These are phyloP conservation scores for Cucurbita pepo DNA, from an alignment of 306 rosid species.

Conservation along the genomic window DNA sequence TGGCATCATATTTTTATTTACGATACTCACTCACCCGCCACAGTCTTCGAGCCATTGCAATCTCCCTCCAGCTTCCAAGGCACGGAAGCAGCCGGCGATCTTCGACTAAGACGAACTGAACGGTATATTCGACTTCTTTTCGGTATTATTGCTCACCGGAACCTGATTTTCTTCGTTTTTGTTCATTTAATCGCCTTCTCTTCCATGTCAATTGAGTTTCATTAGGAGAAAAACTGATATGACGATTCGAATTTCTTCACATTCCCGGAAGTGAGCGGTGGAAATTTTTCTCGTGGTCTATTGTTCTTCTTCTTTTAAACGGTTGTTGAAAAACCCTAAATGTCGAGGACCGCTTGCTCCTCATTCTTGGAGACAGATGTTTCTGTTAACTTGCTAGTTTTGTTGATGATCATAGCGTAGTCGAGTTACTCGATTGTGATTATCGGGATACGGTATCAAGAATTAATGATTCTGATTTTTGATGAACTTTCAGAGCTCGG, in stretches of 20 bases:
- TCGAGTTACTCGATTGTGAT: neutral
- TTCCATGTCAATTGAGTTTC: neutral
- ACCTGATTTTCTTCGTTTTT: neutral
- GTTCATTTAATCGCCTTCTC: neutral
- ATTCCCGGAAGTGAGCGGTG: neutral
- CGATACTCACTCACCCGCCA: neutral
- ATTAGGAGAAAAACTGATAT: neutral
- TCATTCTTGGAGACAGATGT: neutral
- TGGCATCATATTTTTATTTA: neutral
- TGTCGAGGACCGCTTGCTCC: neutral
- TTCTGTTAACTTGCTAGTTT: neutral
- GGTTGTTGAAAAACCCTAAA: neutral
- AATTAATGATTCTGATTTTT: neutral
- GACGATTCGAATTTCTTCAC: neutral
- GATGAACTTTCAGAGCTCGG: neutral
- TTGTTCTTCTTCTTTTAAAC: neutral
- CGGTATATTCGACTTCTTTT: neutral
- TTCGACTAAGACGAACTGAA: neutral
- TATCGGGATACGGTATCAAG: neutral
- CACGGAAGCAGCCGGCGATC: constrained; percentile 1
- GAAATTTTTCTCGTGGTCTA: neutral
- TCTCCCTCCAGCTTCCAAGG: neutral
- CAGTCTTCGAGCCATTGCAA: neutral
- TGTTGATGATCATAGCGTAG: neutral
- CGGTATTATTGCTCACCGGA: neutral